phyloP scores from a whole-genome alignment of 352 stramenopile species.

The Halophytophthora polymorphica region DNA sequence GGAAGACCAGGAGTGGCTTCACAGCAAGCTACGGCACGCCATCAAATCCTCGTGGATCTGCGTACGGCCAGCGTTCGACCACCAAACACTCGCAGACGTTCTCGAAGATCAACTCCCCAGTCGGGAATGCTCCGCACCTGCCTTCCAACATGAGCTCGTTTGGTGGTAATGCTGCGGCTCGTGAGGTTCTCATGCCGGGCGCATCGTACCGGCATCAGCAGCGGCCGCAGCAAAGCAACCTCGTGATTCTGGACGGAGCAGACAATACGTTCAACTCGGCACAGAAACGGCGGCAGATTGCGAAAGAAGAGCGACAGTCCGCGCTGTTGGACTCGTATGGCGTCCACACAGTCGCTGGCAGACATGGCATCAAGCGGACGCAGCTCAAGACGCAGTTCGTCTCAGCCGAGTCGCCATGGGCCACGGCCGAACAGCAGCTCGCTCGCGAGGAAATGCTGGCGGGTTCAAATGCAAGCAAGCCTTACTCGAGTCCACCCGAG shows the following conservation, averaged over 20 bases:
- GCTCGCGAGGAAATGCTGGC: conserved; percentile 21
- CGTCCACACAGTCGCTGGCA: conserved; percentile 16
- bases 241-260: conserved; percentile 44
- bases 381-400: conserved; percentile 55
- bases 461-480: conserved; percentile 16
- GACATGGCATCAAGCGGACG: conserved; percentile 49
- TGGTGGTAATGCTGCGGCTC: neutral
- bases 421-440: conserved; percentile 27
- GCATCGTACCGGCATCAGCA: conserved; percentile 5
- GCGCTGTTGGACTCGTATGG: conserved; percentile 71
- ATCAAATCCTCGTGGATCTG: conserved; percentile 8
- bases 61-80: conserved; percentile 6
- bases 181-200: neutral
- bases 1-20: conserved; percentile 29
- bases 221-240: conserved; percentile 28
- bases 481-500: conserved; percentile 29
- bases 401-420: conserved; percentile 34
- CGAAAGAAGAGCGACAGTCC: conserved; percentile 51
- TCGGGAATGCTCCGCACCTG: conserved; percentile 37
- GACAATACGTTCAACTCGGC: neutral
- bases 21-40: conserved; percentile 8
- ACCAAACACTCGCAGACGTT: conserved; percentile 18
- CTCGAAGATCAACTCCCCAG: conserved; percentile 46
- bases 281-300: conserved; percentile 28
- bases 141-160: conserved; percentile 31